Evolutionary conservation across 331 rosid species (phyloP).

Genomic region (Ulmus americana): DNA sequence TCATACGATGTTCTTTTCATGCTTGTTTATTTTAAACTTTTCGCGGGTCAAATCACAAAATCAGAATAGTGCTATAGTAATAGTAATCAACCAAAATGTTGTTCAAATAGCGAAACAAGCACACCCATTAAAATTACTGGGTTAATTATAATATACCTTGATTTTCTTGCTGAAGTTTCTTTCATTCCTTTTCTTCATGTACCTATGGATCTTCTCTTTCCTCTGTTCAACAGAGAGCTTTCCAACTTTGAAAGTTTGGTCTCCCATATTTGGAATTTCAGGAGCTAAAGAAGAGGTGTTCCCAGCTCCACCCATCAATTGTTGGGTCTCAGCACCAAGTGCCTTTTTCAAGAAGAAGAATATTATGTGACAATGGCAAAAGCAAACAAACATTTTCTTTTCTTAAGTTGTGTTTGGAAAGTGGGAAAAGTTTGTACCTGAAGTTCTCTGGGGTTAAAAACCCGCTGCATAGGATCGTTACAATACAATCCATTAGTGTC

Average conservation of each 20-base stretch:
- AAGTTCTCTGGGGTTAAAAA: constrained; percentile 64
- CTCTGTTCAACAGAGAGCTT: constrained; percentile 87
- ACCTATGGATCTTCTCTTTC: constrained; percentile 85
- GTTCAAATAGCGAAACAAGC: too few relatives aligned
- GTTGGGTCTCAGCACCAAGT: constrained; percentile 56
- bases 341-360: constrained; percentile 33
- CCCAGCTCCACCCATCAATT: constrained; percentile 53
- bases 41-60: background rate
- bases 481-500: constrained; percentile 65
- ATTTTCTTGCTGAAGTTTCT: constrained; percentile 98
- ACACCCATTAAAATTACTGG: too few relatives aligned
- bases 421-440: constrained; percentile 49
- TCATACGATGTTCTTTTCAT: too few relatives aligned
- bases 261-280: constrained; percentile 69
- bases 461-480: constrained; percentile 54
- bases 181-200: constrained; percentile 87
- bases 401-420: background rate
- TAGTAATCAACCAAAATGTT: background rate
- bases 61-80: background rate
- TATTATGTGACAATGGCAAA: background rate
- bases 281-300: constrained; percentile 51
- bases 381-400: background rate
- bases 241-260: constrained; percentile 70
- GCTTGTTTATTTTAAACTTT: too few relatives aligned
- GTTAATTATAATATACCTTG: constrained; percentile 43